Base-by-base conservation (phyloP, 306 rosid species). In the Citrullus amarus region DNA sequence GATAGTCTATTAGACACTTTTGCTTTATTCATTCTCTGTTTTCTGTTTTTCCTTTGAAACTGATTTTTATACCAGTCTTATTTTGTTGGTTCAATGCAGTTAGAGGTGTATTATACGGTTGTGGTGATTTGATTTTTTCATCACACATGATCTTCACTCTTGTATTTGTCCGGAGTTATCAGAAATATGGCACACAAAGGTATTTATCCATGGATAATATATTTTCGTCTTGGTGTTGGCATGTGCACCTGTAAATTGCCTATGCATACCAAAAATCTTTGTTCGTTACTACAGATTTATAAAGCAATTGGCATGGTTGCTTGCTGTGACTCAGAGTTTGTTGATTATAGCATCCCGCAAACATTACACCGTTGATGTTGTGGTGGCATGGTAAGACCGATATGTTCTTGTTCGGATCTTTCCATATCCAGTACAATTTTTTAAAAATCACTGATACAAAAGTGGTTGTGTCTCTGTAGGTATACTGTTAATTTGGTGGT, bases 101-200 rank as follows among this genome's bases (percentile, higher is more conserved):
- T 86, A 93, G 77, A 20, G 99, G 99, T 9, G 88, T 88, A 68
- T 77, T 91, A 60, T 96, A 91, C 80, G 99, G 99, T 75, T 96
- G 99, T 79, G 99, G 99, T 67, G 99, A 96, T 83, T 89, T 96
- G 88, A 96, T 96, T 56, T 96, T 96, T 85, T 96, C 99, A 69
- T 96, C 99, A 25, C 99, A 96, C 85, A 96, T 93, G 98, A 96
- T 96, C 81, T 96, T 96, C 76, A 90, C 91, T 81, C 93, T 96
- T 39, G 88, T 87, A 63, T 96, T 91, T 68, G 97, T 96, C 79
- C 94, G 85, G 20, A 91, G 98, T 1, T 96, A 96, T 86, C 96
- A 92, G 84, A 92, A 92, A 85, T 91, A 92, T 22, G 99, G 99
- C 55, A 76, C 88, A 25, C 85, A 88, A 77, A 92, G 99, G 97